Evolutionary conservation across 73 alveolate genomes (phyloP), one percentile per base, ranked within the genome.

Genomic region (Symbiodinium natans): DNA sequence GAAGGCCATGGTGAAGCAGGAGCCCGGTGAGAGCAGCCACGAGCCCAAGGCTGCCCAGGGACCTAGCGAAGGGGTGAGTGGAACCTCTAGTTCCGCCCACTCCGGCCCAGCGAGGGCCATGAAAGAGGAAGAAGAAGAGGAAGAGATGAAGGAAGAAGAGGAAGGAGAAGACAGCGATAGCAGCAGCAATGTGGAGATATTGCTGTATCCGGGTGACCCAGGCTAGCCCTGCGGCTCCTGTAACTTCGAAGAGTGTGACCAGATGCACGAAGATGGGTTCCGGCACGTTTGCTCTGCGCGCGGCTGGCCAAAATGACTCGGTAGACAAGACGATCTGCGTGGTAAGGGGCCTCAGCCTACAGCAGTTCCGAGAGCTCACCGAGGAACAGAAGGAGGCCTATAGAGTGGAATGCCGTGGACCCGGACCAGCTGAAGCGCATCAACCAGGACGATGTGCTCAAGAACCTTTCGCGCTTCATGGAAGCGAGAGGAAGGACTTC

Each of bases 251-350:
- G 41, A 25, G 10, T 84, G 77, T 48, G 25, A n/a, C 36, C 25
- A 6, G 38, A 0, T 10, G 1, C 21, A 9, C 25, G 77, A 8
- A 1, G 27, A 23, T 11, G 29, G 4, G 39, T 74, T 43, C 43
- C 82, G 34, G 11, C 34, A 8, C 11, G 74, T 21, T 0, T 54
- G 73, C 27, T 15, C 41, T 0, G 38, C 23, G n/a, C 2, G 23
- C 34, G 92, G 11, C 40, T 83, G 40, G 40, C 68, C 17, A 34
- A 82, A 52, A 39, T 56, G 71, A 56, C 38, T 25, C 52, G 48
- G 31, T 84, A 77, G 93, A 84, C 93, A 82, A 82, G 80, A 82
- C 92, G 41, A 82, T 84, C 13, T 84, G 93, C 77, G 34, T 84
- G 77, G 34, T 25, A 19, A 84, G 42, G 46, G 93, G 52, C 42